Conservation (phyloP, 2,329 filamentous ascomycete genomes). For the Neofusicoccum kwambonambiense region DNA sequence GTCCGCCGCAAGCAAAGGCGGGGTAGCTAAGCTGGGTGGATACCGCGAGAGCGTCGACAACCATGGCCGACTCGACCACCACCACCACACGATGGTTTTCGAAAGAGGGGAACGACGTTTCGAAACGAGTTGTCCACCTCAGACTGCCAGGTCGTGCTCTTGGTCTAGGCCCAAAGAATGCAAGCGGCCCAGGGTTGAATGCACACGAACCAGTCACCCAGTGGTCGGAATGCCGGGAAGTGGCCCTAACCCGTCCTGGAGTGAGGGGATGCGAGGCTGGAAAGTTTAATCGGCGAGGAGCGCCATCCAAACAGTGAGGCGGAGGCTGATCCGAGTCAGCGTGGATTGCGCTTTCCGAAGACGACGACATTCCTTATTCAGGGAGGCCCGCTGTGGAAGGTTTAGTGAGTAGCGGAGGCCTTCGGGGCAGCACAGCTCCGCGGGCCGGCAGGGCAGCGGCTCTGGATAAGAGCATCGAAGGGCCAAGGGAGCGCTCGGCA, state of each 20-base stretch:
- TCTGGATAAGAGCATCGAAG: background rate
- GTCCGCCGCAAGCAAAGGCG: slow-evolving; percentile 4
- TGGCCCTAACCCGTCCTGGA: background rate
- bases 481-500: background rate
- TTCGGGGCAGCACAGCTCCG: background rate
- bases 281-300: slow-evolving; percentile 9
- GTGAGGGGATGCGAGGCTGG: slow-evolving; percentile 2
- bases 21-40: background rate
- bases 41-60: background rate
- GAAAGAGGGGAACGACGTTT: background rate
- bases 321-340: background rate
- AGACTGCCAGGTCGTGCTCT: background rate
- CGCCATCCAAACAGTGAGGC: background rate
- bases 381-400: background rate
- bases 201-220: background rate
- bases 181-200: background rate
- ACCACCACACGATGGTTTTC: background rate
- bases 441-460: background rate
- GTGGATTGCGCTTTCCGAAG: background rate
- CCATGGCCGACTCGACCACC: slow-evolving; percentile 1
- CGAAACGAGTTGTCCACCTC: background rate
- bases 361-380: background rate
- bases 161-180: background rate
- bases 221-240: background rate
- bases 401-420: background rate